Evolutionary conservation across 116 monocot species (phyloP).

Genomic region (Zostera marina): DNA sequence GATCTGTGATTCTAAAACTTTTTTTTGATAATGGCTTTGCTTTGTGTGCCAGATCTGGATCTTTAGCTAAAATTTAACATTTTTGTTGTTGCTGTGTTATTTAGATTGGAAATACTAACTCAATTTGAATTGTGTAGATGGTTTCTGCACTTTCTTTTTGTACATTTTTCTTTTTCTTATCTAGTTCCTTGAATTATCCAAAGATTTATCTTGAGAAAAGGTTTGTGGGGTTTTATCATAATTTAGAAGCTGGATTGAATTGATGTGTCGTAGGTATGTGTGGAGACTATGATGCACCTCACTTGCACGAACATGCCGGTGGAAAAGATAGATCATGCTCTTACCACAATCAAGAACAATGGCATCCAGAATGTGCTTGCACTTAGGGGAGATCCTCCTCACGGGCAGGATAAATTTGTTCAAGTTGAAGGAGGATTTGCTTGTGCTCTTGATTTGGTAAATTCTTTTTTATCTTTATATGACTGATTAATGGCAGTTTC

Average conservation of each 20-base stretch:
- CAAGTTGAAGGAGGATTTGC: conserved; percentile 27
- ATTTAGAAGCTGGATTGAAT: neutral
- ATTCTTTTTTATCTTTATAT: neutral
- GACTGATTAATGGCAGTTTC: neutral
- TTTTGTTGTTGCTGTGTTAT: too few species aligned
- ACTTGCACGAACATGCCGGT: conserved; percentile 91
- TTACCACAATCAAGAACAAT: conserved; percentile 51
- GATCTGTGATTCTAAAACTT: neutral
- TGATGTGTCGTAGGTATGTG: conserved; percentile 38
- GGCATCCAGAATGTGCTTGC: conserved; percentile 94
- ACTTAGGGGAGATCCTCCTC: conserved; percentile 51
- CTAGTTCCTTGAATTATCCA: too few species aligned
- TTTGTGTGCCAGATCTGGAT: too few species aligned
- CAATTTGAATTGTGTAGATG: too few species aligned
- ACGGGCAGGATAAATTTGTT: conserved; percentile 19
- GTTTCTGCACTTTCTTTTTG: too few species aligned
- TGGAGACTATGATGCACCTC: conserved; percentile 94
- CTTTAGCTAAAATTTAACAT: too few species aligned
- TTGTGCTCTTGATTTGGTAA: conserved; percentile 51
- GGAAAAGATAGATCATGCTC: conserved; percentile 77
- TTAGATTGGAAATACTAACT: too few species aligned
- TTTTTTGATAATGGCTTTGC: too few species aligned
- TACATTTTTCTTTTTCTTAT: too few species aligned
- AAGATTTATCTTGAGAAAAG: too few species aligned
- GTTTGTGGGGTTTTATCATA: neutral